Evolutionary conservation across 2,329 filamentous ascomycete genomes (phyloP), one percentile per base, ranked within the genome.

Genomic region (Mycosphaerella arachidis): DNA sequence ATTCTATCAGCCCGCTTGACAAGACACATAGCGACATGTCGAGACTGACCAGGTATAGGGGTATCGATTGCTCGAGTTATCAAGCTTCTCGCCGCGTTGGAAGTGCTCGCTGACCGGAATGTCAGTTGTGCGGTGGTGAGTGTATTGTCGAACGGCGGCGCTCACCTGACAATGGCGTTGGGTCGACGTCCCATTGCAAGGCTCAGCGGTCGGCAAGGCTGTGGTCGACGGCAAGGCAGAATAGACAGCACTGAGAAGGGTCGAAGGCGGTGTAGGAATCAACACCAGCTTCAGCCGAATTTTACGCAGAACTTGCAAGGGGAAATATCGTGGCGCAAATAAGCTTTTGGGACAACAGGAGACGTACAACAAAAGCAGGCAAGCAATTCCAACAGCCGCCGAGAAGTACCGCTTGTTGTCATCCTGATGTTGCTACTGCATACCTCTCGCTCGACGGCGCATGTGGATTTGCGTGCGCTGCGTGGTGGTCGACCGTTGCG

Each of bases 31-130:
- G 24, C 24, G 2, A 24, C 16, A 40, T 4, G 16, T 7, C 4
- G 13, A 16, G 12, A 48, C 13, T 56, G 10, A 78, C 77, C 92
- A 96, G 12, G 90, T 94, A 72, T 96, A 91, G 68, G 91, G 87
- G 72, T 97, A 97, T 60, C 92, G 86, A 75, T 96, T 96, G 79
- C 90, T 94, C 65, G 90, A 88, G 77, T 96, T 91, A 72, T 88
- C 86, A 69, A 96, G 83, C 77, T 96, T 96, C 43, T 86, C 84
- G 9, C 92, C 92, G 67, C 92, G 86, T 74, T 90, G 86, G 75
- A 96, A 97, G 80, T 91, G 94, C 76, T 93, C 86, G 74, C 90
- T 83, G 33, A 12, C 46, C 6, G 3, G 9, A n/a, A 13, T 4
- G 48, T 57, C 27, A 57, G 48, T 13, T 16, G 43, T 20, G 10